Percentiles rank a stretch among this genome's conserved stretches.
Conservation (phyloP, 148 eudicot species). For the Rhododendron griersonianum region DNA sequence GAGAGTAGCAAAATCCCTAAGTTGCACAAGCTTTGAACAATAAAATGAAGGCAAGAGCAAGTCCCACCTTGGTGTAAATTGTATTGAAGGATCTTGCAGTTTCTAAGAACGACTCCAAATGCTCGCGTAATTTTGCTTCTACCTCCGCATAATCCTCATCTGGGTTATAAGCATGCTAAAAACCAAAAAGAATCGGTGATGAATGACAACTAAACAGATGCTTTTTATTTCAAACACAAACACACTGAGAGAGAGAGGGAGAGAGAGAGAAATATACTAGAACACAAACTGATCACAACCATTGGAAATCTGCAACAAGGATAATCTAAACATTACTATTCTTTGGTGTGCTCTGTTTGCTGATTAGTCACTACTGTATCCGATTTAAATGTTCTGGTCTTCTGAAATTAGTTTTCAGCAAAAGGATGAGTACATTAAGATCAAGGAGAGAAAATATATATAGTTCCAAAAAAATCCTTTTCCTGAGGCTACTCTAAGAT, state of each 20-base stretch:
- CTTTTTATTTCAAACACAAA: background rate
- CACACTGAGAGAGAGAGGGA: background rate
- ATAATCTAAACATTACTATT: background rate
- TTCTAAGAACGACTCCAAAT: slow-evolving; percentile 90
- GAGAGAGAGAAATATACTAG: background rate
- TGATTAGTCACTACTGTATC: background rate
- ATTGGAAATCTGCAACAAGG: background rate
- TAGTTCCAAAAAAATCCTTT: background rate
- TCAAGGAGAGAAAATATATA: background rate
- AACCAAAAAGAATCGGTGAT: slow-evolving; percentile 12
- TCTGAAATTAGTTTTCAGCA: background rate
- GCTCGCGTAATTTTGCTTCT: slow-evolving; percentile 66
- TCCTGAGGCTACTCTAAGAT: background rate
- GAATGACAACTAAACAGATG: slow-evolving; percentile 12
- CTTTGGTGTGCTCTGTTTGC: background rate
- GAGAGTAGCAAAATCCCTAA: background rate
- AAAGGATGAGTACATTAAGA: background rate
- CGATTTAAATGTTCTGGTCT: background rate
- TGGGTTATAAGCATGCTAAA: slow-evolving; percentile 84
- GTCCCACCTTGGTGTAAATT: slow-evolving; percentile 82
- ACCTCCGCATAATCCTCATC: slow-evolving; percentile 89
- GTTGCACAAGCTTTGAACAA: background rate
- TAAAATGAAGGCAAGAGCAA: slow-evolving; percentile 8
- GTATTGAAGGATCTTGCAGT: slow-evolving; percentile 86
- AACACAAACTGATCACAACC: background rate